phyloP scores from a whole-genome alignment of 176 grass and related monocot genomes.

The Typha latifolia region DNA sequence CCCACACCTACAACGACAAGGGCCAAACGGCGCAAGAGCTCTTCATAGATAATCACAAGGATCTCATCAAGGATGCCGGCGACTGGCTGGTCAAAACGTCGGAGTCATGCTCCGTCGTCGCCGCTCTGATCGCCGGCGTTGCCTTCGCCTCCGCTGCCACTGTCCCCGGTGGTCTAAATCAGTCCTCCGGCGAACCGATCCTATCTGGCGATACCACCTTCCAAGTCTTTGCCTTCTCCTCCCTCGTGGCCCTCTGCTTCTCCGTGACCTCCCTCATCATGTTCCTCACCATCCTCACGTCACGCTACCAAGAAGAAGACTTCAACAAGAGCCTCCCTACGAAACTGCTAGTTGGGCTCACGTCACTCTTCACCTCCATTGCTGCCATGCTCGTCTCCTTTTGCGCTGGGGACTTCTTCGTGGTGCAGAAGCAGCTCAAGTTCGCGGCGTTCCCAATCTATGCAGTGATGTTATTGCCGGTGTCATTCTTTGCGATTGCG shows the following conservation, averaged over 20 bases:
- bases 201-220: background rate
- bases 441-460: slow-evolving; percentile 16
- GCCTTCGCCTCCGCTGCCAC: no score
- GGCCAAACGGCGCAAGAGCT: no score
- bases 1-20: no score
- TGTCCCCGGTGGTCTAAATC: no score
- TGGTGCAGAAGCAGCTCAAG: slow-evolving; percentile 4
- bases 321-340: slow-evolving; percentile 2
- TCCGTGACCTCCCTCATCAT: slow-evolving; percentile 25
- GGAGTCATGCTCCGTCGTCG: no score
- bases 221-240: slow-evolving; percentile 5
- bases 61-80: no score
- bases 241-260: slow-evolving; percentile 24
- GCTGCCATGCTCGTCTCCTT: slow-evolving; percentile 13
- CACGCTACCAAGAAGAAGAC: slow-evolving; percentile 15
- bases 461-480: slow-evolving; percentile 10
- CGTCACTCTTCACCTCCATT: slow-evolving; percentile 19
- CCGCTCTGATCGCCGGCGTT: no score
- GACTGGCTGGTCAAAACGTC: no score
- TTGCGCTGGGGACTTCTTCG: slow-evolving; percentile 16
- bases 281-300: slow-evolving; percentile 21
- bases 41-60: no score
- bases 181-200: no score
- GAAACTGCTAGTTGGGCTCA: slow-evolving; percentile 17
- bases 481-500: slow-evolving; percentile 10